Percentiles rank a stretch among this genome's conserved stretches.
Conservation (phyloP, 2,329 filamentous ascomycete species). For the Trichophyton rubrum region DNA sequence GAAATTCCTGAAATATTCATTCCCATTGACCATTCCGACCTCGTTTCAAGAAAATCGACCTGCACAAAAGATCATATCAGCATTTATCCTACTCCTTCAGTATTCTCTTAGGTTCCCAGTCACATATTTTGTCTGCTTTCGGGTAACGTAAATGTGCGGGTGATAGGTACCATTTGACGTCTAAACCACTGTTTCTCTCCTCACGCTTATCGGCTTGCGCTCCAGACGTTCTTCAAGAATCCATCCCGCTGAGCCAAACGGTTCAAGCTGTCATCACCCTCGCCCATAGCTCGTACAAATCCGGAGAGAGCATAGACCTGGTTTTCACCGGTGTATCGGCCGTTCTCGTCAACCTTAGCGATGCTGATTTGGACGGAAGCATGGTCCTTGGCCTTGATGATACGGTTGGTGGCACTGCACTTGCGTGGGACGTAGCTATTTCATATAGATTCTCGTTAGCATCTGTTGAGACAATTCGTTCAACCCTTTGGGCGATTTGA, state of each 20-base stretch:
- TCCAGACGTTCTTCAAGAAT: slow-evolving; percentile 95
- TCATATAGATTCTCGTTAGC: slow-evolving; percentile 6
- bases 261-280: slow-evolving; percentile 95
- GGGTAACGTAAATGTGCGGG: background rate
- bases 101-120: background rate
- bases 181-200: background rate
- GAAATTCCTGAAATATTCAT: background rate
- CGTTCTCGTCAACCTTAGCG: slow-evolving; percentile 98
- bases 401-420: slow-evolving; percentile 97
- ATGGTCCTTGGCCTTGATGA: slow-evolving; percentile 99
- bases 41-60: background rate
- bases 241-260: slow-evolving; percentile 90
- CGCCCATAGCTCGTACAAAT: slow-evolving; percentile 94
- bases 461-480: background rate
- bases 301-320: slow-evolving; percentile 94
- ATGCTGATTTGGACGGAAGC: slow-evolving; percentile 94
- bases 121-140: background rate
- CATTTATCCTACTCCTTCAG: background rate
- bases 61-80: background rate
- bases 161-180: background rate
- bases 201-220: slow-evolving; percentile 45
- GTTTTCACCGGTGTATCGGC: slow-evolving; percentile 92
- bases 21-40: background rate
- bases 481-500: background rate
- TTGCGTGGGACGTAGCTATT: slow-evolving; percentile 92